Conservation (phyloP, 2,329 filamentous ascomycete genomes). For the Exserohilum turcica region DNA sequence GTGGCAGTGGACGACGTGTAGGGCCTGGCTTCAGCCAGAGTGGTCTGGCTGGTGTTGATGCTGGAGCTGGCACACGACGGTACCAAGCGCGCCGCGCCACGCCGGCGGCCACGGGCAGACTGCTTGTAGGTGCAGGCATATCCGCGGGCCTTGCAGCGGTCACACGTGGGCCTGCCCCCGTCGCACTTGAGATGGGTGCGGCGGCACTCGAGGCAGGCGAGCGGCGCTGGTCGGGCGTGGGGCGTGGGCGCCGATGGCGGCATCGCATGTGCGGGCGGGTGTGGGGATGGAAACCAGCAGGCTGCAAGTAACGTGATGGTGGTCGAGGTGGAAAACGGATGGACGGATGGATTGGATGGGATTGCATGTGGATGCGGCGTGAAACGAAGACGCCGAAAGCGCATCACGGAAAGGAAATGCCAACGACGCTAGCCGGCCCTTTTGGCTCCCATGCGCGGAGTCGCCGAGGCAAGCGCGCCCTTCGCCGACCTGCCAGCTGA, state of each 20-base stretch:
- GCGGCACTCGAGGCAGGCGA: slow-evolving; percentile 56
- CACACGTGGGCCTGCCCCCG: slow-evolving; percentile 50
- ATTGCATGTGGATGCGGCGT: not conserved
- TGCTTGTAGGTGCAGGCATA: slow-evolving; percentile 53
- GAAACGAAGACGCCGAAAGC: slow-evolving; percentile 6
- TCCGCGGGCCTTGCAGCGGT: slow-evolving; percentile 49
- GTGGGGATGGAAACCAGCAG: not conserved
- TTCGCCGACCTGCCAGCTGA: not conserved
- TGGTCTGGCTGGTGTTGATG: not conserved
- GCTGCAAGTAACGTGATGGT: slow-evolving; percentile 3
- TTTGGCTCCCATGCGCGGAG: not conserved
- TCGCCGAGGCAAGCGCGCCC: not conserved
- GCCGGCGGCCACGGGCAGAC: slow-evolving; percentile 52
- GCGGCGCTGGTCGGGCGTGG: slow-evolving; percentile 21
- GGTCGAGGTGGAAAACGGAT: too few species aligned
- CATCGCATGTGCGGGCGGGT: slow-evolving; percentile 1
- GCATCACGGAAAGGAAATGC: not conserved
- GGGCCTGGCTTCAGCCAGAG: slow-evolving; percentile 9
- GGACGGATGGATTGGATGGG: too few species aligned
- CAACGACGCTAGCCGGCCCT: not conserved
- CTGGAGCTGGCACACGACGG: too few species aligned
- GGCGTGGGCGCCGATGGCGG: slow-evolving; percentile 1
- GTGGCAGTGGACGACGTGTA: not conserved
- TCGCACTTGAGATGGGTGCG: slow-evolving; percentile 57
- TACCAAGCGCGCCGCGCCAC: slow-evolving; percentile 25